Percentiles rank a stretch among this genome's conserved stretches.
Conservation (phyloP, 2,329 filamentous ascomycete genomes). For the Fusarium subtropicale region DNA sequence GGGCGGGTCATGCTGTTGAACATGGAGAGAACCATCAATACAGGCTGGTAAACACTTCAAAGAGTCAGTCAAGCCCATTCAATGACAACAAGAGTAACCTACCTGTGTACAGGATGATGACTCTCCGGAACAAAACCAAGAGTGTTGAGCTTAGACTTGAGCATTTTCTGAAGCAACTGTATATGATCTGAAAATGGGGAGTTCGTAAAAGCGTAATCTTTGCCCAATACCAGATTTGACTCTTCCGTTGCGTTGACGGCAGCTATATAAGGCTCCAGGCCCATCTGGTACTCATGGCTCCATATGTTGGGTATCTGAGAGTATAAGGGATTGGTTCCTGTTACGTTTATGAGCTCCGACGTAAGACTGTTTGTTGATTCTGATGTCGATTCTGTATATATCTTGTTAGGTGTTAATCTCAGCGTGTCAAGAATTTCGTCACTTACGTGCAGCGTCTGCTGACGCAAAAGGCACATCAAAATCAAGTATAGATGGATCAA, state of each 20-base stretch:
- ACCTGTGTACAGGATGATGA: conserved; percentile 33
- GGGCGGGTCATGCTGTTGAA: conserved; percentile 53
- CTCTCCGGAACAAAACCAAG: conserved; percentile 30
- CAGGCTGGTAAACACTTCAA: conserved; percentile 45
- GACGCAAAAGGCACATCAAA: conserved; percentile 6
- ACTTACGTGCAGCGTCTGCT: neutral
- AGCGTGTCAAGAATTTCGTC: fast-evolving
- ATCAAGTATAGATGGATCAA: conserved; percentile 14
- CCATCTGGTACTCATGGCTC: conserved; percentile 50
- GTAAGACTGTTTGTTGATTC: neutral
- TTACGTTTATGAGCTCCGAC: conserved; percentile 16
- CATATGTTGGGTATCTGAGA: conserved; percentile 49
- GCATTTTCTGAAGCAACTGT: conserved; percentile 42
- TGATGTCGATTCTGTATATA: neutral
- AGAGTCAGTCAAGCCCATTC: neutral
- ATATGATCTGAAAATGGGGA: conserved; percentile 51
- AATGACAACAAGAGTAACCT: fast-evolving
- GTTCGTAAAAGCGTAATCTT: conserved; percentile 46
- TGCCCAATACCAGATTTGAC: conserved; percentile 39
- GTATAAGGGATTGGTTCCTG: conserved; percentile 34
- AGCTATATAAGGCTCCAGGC: conserved; percentile 43
- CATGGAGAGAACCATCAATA: conserved; percentile 49
- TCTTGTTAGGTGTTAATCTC: too few relatives aligned
- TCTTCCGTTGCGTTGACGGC: conserved; percentile 43
- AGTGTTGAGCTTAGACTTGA: conserved; percentile 42